phyloP scores from a whole-genome alignment of 2,329 filamentous ascomycete genomes.

The Coniella vitis region DNA sequence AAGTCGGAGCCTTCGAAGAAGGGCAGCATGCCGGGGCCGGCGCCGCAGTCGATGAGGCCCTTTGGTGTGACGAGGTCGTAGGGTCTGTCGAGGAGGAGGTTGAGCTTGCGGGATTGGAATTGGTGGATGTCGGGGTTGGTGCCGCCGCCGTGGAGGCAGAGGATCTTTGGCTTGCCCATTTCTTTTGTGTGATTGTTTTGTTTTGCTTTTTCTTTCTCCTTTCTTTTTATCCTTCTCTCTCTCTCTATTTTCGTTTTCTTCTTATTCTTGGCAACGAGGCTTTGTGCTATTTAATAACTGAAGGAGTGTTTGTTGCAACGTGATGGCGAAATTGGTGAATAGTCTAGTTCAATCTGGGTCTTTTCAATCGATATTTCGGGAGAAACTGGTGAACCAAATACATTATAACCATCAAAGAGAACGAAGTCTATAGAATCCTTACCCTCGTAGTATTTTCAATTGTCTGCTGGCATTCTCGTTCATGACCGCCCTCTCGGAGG shows the following conservation, averaged over 20 bases:
- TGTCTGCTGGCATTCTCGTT: not conserved
- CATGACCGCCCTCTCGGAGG: not conserved
- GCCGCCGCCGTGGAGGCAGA: slow-evolving; percentile 8
- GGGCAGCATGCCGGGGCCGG: slow-evolving; percentile 9
- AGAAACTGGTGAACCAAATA: too few species aligned
- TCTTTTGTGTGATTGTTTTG: not conserved
- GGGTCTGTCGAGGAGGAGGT: slow-evolving; percentile 3
- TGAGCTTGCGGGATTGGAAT: slow-evolving; percentile 10
- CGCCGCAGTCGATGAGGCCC: slow-evolving; percentile 9
- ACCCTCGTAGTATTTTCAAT: too few species aligned
- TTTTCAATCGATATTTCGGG: too few species aligned
- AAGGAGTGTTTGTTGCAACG: too few species aligned
- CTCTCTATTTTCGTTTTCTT: too few species aligned
- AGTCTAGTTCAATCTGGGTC: too few species aligned
- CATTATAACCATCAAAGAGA: too few species aligned
- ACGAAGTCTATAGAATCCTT: too few species aligned
- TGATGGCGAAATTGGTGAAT: too few species aligned
- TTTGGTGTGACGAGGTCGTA: slow-evolving; percentile 9
- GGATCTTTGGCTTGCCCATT: slow-evolving; percentile 10
- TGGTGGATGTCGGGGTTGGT: slow-evolving; percentile 10
- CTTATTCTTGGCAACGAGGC: too few species aligned
- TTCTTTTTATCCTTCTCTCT: too few species aligned
- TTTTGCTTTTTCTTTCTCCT: not conserved
- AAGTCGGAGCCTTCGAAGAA: slow-evolving; percentile 11
- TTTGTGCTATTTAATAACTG: too few species aligned